Evolutionary conservation across 2,329 filamentous ascomycete species (phyloP).

Genomic region (Pseudocercospora eumusae): DNA sequence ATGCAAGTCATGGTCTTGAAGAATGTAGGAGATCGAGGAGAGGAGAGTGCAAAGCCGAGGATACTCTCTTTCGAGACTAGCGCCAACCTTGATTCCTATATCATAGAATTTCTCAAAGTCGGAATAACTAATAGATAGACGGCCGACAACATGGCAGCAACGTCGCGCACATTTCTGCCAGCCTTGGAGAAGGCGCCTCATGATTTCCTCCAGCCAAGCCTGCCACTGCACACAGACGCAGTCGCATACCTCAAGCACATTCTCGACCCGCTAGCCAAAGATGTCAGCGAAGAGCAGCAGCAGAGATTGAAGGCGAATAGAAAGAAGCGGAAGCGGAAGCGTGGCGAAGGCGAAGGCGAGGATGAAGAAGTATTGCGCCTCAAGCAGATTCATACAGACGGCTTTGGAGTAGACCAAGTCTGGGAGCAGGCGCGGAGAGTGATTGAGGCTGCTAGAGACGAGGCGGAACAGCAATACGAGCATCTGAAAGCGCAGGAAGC

Average conservation of each 20-base stretch:
- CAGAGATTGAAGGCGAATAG: constrained; percentile 66
- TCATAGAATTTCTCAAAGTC: constrained; percentile 10
- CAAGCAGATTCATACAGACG: constrained; percentile 79
- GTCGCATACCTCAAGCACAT: constrained; percentile 76
- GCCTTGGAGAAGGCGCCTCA: constrained; percentile 54
- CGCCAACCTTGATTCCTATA: not conserved
- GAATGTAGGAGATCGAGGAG: too few species aligned
- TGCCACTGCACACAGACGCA: constrained; percentile 67
- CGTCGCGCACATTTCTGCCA: constrained; percentile 22
- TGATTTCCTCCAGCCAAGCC: constrained; percentile 72
- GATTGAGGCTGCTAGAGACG: constrained; percentile 63
- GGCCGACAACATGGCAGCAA: constrained; percentile 26
- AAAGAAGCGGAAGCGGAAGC: constrained; percentile 78
- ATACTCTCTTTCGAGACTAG: not conserved
- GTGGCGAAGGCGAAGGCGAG: constrained; percentile 51
- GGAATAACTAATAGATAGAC: not conserved
- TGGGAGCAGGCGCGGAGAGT: constrained; percentile 92
- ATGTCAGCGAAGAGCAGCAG: constrained; percentile 72
- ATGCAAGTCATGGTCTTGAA: not conserved
- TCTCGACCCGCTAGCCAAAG: constrained; percentile 74
- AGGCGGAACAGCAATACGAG: constrained; percentile 54
- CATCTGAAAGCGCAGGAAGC: constrained; percentile 30
- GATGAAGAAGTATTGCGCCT: constrained; percentile 66
- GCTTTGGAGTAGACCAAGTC: constrained; percentile 83
- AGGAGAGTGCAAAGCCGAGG: too few species aligned